These are phyloP conservation scores for Solanum appendiculatum DNA, from an alignment of 257 asterid genomes.

Conservation along the genomic window DNA sequence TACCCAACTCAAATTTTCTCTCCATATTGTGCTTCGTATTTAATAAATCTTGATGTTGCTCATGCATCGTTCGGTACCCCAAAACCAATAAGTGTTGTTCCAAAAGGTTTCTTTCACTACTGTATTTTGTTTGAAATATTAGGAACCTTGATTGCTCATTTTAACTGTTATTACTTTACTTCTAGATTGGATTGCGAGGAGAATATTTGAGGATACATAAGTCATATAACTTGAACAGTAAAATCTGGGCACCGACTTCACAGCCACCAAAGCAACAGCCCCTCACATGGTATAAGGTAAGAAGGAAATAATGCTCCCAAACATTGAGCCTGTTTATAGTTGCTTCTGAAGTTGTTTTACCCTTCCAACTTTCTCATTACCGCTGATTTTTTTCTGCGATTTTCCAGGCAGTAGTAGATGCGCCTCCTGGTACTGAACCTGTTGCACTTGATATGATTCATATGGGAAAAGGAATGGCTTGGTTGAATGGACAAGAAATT, in stretches of 20 bases:
- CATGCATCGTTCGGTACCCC: not conserved
- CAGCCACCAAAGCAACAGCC: constrained; percentile 72
- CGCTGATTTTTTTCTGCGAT: not conserved
- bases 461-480: constrained; percentile 92
- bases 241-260: constrained; percentile 55
- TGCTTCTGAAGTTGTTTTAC: not conserved
- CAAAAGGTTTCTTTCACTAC: not conserved
- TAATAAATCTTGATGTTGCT: not conserved
- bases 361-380: not conserved
- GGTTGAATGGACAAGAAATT: constrained; percentile 88
- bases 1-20: not conserved
- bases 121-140: not conserved
- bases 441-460: constrained; percentile 81
- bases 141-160: not conserved
- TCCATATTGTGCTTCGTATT: not conserved
- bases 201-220: constrained; percentile 52
- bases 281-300: constrained; percentile 96
- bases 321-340: not conserved
- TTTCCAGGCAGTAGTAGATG: constrained; percentile 57
- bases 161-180: not conserved
- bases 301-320: not conserved
- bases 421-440: constrained; percentile 80
- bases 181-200: constrained; percentile 75
- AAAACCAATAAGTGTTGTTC: not conserved
- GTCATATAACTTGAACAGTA: constrained; percentile 26